phyloP scores from a whole-genome alignment of 2,329 filamentous ascomycete genomes.

The Xylariaceae sp. region DNA sequence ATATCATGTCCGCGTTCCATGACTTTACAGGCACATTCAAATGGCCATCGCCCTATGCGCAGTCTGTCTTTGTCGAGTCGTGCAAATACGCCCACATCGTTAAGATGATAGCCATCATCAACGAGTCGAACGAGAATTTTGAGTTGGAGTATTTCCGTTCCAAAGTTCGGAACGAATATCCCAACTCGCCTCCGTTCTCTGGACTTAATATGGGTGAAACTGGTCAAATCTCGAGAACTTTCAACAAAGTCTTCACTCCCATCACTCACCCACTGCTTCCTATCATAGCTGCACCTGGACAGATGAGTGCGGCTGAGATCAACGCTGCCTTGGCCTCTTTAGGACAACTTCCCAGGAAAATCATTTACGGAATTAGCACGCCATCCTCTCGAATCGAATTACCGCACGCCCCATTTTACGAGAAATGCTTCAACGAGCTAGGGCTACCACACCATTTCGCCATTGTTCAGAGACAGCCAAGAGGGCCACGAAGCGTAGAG shows the following conservation, averaged over 20 bases:
- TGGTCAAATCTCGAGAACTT: slow-evolving; percentile 78
- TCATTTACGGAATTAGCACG: slow-evolving; percentile 77
- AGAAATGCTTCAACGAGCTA: slow-evolving; percentile 78
- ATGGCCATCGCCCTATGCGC: slow-evolving; percentile 73
- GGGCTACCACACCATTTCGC: slow-evolving; percentile 82
- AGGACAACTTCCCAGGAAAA: slow-evolving; percentile 75
- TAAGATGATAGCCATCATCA: slow-evolving; percentile 86
- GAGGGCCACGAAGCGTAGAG: slow-evolving; percentile 65
- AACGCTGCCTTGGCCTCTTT: slow-evolving; percentile 76
- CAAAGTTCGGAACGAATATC: slow-evolving; percentile 66
- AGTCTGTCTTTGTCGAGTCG: slow-evolving; percentile 68
- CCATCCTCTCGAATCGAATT: slow-evolving; percentile 61
- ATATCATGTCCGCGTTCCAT: slow-evolving; percentile 89
- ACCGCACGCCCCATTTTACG: slow-evolving; percentile 79
- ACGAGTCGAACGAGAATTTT: slow-evolving; percentile 81
- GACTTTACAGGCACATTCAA: slow-evolving; percentile 83
- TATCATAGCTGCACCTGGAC: slow-evolving; percentile 80
- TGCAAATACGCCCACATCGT: slow-evolving; percentile 78
- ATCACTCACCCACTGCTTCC: slow-evolving; percentile 84
- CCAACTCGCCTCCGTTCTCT: slow-evolving; percentile 70
- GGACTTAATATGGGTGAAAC: slow-evolving; percentile 84
- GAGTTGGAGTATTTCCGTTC: slow-evolving; percentile 88
- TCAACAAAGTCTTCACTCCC: slow-evolving; percentile 84
- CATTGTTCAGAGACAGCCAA: slow-evolving; percentile 68
- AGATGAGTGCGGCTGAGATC: slow-evolving; percentile 82